These are phyloP conservation scores for Suillus cothurnatus DNA, from an alignment of 768 basidiomycete genomes.

Conservation along the genomic window DNA sequence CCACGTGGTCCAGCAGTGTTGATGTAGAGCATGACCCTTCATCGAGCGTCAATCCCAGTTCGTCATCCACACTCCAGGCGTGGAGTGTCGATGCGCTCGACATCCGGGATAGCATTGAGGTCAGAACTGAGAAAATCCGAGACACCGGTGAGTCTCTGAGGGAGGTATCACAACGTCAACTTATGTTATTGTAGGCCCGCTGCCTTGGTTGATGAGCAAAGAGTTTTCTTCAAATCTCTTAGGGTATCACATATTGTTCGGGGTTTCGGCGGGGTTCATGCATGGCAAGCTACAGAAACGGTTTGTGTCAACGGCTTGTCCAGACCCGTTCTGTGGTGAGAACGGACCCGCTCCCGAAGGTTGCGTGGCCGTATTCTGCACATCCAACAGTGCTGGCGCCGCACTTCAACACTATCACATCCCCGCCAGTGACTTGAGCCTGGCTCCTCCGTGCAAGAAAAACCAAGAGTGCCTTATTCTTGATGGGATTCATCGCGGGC, in stretches of 20 bases:
- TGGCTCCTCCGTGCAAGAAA: background rate
- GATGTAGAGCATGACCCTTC: no score
- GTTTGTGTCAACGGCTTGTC: background rate
- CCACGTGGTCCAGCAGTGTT: no score
- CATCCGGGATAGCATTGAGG: background rate
- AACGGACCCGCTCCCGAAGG: background rate
- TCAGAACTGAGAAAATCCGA: background rate
- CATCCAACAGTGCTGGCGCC: background rate
- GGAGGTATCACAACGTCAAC: background rate
- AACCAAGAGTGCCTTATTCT: background rate
- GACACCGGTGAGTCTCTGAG: background rate
- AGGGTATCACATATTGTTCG: background rate
- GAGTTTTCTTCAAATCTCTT: background rate
- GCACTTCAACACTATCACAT: background rate
- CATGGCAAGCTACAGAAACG: background rate
- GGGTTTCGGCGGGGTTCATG: background rate
- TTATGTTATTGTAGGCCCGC: background rate
- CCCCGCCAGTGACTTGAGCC: background rate
- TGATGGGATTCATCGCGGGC: background rate
- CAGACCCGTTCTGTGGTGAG: background rate
- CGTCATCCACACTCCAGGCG: background rate
- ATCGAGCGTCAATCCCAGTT: no score
- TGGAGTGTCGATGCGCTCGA: background rate
- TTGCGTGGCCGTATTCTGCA: background rate
- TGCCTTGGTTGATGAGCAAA: background rate